Percentiles rank a stretch among this genome's conserved stretches.
phyloP scores from a whole-genome alignment of 2,329 filamentous ascomycete genomes.

The Trichoderma cornu-damae region DNA sequence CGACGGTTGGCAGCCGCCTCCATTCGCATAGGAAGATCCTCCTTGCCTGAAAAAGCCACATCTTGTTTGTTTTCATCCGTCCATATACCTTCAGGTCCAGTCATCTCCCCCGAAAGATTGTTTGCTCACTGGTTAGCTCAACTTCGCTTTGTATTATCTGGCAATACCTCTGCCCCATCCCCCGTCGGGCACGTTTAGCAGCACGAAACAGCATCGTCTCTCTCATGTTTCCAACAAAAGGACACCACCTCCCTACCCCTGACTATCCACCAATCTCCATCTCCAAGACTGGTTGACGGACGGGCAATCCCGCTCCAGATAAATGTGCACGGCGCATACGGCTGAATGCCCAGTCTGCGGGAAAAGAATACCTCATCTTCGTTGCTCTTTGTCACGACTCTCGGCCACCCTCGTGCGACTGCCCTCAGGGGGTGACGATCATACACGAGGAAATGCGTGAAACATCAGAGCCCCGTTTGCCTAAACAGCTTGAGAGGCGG shows the following conservation, averaged over 20 bases:
- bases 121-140: constrained; percentile 1
- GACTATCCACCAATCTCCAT: constrained; percentile 19
- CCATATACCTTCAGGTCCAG: constrained; percentile 8
- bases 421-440: constrained; percentile 41
- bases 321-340: constrained; percentile 57
- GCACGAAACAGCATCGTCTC: constrained; percentile 22
- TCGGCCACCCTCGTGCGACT: constrained; percentile 45
- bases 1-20: constrained; percentile 14
- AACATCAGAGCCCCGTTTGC: constrained; percentile 54
- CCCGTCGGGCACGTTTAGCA: background rate
- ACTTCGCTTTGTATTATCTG: background rate
- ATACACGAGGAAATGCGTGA: constrained; percentile 45
- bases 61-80: background rate
- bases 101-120: background rate
- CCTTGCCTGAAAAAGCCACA: constrained; percentile 13
- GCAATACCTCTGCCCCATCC: background rate
- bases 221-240: constrained; percentile 19
- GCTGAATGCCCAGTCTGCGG: constrained; percentile 55
- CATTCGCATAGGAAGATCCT: constrained; percentile 12
- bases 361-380: constrained; percentile 54
- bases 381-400: constrained; percentile 51
- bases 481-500: constrained; percentile 54
- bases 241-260: constrained; percentile 17
- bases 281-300: constrained; percentile 22
- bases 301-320: constrained; percentile 31